Evolutionary conservation across 2,329 filamentous ascomycete genomes (phyloP), one percentile per base, ranked within the genome.

Genomic region (Dactylellina leptospora): DNA sequence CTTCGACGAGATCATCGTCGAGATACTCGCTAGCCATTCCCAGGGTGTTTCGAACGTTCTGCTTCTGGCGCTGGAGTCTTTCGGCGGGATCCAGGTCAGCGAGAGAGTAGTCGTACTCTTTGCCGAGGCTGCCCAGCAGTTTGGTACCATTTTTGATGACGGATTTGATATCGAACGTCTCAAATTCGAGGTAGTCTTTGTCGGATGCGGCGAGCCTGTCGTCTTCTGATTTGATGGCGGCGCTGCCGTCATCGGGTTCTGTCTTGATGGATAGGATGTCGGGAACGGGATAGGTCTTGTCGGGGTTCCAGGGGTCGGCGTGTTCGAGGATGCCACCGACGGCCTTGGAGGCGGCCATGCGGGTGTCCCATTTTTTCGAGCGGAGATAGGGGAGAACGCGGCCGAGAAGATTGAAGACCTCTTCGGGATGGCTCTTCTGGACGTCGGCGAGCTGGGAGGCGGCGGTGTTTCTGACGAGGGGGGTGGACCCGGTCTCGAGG

Each of bases 361-460:
- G 85, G 23, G 95, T 99, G 78, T 99, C 95, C 95, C 95, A 99
- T 78, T 93, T 93, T 79, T 93, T 96, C 76, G 95, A 93, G 68
- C 91, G 88, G 27, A 99, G 85, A 80, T 97, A 99, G 0, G 95
- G 93, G n/a, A 99, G 88, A 28, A 99, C 93, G 72, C 93, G 86
- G 27, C 92, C 93, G 10, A 99, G 85, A 4, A 99, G 85, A 78
- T 97, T 97, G 82, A 97, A 97, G 0, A 99, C 84, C 80, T 99
- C 96, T 81, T 99, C 93, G 0, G 95, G 95, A 77, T 97, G 95
- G 80, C 95, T 91, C 79, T 97, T 97, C 81, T 99, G 96, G 80
- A 96, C 95, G 81, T 99, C 95, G 74, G 93, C 95, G 74, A 99
- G 85, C 82, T 99, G 95, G 78, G 96, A 92, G 74, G 96, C 95